Conservation (phyloP, 129 eudicot genomes). For the Flaveria trinervia region DNA sequence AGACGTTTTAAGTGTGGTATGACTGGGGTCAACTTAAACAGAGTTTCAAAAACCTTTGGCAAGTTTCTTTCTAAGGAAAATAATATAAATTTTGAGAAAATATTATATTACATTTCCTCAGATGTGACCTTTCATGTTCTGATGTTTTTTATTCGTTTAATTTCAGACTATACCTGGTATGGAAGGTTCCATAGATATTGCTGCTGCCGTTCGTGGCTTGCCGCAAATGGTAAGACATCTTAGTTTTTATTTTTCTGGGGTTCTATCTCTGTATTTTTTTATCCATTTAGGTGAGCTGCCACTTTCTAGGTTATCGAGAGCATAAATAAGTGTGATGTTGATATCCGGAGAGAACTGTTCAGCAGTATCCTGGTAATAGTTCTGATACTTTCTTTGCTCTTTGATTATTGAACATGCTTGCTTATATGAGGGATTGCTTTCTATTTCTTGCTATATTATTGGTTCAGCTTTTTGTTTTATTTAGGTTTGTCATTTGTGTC, state of each 20-base stretch:
- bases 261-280: constrained; percentile 13
- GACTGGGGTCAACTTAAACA: not conserved
- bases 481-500: not conserved
- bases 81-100: not conserved
- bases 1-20: not conserved
- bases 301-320: constrained; percentile 82
- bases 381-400: constrained; percentile 2
- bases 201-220: constrained; percentile 80
- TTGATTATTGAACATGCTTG: not conserved
- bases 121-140: constrained; percentile 13
- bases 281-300: not conserved
- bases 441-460: not conserved
- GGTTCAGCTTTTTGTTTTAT: constrained; percentile 8
- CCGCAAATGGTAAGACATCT: constrained; percentile 75
- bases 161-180: constrained; percentile 93
- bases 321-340: constrained; percentile 95
- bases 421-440: not conserved
- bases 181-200: constrained; percentile 67
- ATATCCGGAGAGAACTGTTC: constrained; percentile 89
- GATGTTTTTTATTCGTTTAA: constrained; percentile 10
- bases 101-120: not conserved
- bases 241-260: not conserved
- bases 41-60: not conserved
- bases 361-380: constrained; percentile 81
- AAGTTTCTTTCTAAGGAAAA: not conserved